Conservation (phyloP, 2,329 filamentous ascomycete species). For the Botrytis elliptica region DNA sequence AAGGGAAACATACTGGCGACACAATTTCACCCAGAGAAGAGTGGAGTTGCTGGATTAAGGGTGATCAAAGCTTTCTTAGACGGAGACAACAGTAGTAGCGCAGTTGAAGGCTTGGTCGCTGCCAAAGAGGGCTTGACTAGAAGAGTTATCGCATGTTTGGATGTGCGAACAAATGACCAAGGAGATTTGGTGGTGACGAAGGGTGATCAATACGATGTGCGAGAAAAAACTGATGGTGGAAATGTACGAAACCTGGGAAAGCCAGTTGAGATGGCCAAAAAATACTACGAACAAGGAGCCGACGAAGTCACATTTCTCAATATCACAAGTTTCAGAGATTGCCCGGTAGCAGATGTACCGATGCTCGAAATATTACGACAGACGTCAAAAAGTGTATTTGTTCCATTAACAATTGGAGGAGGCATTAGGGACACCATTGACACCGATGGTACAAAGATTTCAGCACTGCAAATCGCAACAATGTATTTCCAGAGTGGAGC, state of each 20-base stretch:
- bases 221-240: slow-evolving; percentile 71
- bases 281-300: slow-evolving; percentile 94
- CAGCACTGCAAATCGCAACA: slow-evolving; percentile 86
- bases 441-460: slow-evolving; percentile 80
- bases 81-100: slow-evolving; percentile 50
- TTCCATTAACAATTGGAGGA: slow-evolving; percentile 91
- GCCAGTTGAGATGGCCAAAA: slow-evolving; percentile 88
- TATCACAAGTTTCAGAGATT: slow-evolving; percentile 97
- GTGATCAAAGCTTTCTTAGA: slow-evolving; percentile 83
- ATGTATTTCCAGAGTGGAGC: slow-evolving; percentile 98
- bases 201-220: slow-evolving; percentile 97
- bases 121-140: slow-evolving; percentile 73
- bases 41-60: slow-evolving; percentile 80
- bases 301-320: slow-evolving; percentile 98
- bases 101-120: slow-evolving; percentile 35
- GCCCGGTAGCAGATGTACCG: slow-evolving; percentile 83
- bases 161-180: slow-evolving; percentile 90
- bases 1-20: slow-evolving; percentile 84
- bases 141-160: slow-evolving; percentile 91
- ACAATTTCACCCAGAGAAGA: slow-evolving; percentile 98
- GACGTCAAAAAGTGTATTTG: slow-evolving; percentile 89
- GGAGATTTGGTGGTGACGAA: slow-evolving; percentile 97
- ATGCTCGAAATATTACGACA: slow-evolving; percentile 92
- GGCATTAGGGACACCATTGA: slow-evolving; percentile 93
- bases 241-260: slow-evolving; percentile 92